Evolutionary conservation across 768 basidiomycete species (phyloP).

Genomic region (Lactarius sp.): DNA sequence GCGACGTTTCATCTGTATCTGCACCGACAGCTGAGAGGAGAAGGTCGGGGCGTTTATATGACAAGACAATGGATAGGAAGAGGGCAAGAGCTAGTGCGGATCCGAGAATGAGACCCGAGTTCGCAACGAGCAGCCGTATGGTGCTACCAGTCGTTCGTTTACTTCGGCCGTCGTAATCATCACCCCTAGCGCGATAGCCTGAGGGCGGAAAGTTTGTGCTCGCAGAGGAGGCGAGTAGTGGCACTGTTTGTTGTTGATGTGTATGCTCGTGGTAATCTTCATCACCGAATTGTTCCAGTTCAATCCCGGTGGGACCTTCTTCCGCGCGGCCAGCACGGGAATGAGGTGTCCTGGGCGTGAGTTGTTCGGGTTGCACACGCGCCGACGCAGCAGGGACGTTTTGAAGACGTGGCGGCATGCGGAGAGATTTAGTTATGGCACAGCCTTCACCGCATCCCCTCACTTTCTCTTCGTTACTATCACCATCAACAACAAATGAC

Average conservation of each 20-base stretch:
- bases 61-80: slow-evolving; percentile 44
- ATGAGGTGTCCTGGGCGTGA: slow-evolving; percentile 60
- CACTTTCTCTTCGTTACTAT: slow-evolving; percentile 4
- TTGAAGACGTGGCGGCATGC: slow-evolving; percentile 23
- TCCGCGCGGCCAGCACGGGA: slow-evolving; percentile 55
- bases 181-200: slow-evolving; percentile 40
- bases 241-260: slow-evolving; percentile 36
- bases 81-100: slow-evolving; percentile 42
- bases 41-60: slow-evolving; percentile 45
- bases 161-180: slow-evolving; percentile 32
- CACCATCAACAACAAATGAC: slow-evolving; percentile 43
- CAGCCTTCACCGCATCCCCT: not conserved
- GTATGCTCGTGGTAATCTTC: slow-evolving; percentile 37
- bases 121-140: slow-evolving; percentile 22
- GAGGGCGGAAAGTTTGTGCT: slow-evolving; percentile 34
- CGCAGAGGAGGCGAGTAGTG: slow-evolving; percentile 44
- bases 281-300: slow-evolving; percentile 41
- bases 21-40: slow-evolving; percentile 44
- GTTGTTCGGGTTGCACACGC: slow-evolving; percentile 17
- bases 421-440: not conserved
- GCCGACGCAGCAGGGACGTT: slow-evolving; percentile 11
- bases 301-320: slow-evolving; percentile 47
- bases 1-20: slow-evolving; percentile 21
- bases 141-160: slow-evolving; percentile 4
- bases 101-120: slow-evolving; percentile 43